Evolutionary conservation across 2,329 filamentous ascomycete species (phyloP).

Genomic region (Claviceps maximensis): DNA sequence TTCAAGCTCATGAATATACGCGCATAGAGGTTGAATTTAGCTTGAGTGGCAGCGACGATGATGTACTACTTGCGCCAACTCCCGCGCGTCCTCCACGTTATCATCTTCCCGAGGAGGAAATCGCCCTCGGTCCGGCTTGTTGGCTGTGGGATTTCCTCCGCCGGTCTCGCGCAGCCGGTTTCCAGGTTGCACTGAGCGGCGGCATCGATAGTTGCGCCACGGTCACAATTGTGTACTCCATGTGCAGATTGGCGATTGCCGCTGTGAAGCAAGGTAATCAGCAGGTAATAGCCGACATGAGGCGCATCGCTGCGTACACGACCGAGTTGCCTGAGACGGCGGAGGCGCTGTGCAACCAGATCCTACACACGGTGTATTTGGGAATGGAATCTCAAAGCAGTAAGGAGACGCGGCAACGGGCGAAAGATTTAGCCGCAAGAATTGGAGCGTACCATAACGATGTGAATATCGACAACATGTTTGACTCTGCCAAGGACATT

Average conservation of each 20-base stretch:
- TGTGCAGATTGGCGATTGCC: conserved; percentile 42
- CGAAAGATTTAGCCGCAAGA: conserved; percentile 42
- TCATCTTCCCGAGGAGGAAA: conserved; percentile 53
- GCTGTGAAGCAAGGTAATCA: conserved; percentile 27
- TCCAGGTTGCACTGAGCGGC: conserved; percentile 37
- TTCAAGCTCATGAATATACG: conserved; percentile 7
- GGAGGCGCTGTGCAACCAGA: conserved; percentile 38
- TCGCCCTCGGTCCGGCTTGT: conserved; percentile 49
- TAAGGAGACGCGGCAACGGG: conserved; percentile 52
- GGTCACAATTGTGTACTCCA: conserved; percentile 27
- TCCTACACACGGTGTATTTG: conserved; percentile 36
- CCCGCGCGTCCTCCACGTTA: conserved; percentile 33
- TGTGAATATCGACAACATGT: conserved; percentile 50
- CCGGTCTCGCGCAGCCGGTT: conserved; percentile 36
- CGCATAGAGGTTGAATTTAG: conserved; percentile 9
- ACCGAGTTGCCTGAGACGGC: conserved; percentile 37
- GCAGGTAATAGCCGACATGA: conserved; percentile 14
- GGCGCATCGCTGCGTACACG: conserved; percentile 9
- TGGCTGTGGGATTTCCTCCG: conserved; percentile 55
- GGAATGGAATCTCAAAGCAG: conserved; percentile 50
- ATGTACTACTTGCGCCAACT: conserved; percentile 27
- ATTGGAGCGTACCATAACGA: conserved; percentile 64
- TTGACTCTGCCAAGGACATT: conserved; percentile 41
- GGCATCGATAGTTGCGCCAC: conserved; percentile 45
- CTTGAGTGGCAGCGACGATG: conserved; percentile 2